Conservation (phyloP, 2,329 filamentous ascomycete species). For the Thelonectria discophora region DNA sequence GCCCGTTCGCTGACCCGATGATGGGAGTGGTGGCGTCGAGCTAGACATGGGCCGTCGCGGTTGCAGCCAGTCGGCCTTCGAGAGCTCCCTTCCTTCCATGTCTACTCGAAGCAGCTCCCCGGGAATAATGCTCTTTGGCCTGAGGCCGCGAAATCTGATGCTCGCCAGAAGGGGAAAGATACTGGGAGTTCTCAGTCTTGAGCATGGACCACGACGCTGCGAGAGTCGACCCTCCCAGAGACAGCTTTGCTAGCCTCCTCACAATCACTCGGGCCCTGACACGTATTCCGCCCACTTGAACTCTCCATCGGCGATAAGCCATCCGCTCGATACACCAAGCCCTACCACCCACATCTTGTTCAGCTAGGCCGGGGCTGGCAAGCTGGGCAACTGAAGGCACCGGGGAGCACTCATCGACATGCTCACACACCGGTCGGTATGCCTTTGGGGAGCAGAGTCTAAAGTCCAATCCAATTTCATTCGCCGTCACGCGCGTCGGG, state of each 20-base stretch:
- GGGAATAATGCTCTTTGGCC: constrained; percentile 39
- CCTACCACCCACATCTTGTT: constrained; percentile 7
- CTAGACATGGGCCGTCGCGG: constrained; percentile 36
- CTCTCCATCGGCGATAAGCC: constrained; percentile 33
- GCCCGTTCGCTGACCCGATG: constrained; percentile 40
- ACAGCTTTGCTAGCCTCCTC: constrained; percentile 32
- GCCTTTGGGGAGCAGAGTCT: not conserved
- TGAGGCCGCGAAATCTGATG: constrained; percentile 39
- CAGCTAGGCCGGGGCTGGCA: constrained; percentile 16
- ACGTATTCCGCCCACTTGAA: constrained; percentile 30
- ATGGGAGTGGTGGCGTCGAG: constrained; percentile 43
- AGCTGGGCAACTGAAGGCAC: constrained; percentile 3
- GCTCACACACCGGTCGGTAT: not conserved
- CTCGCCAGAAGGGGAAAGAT: constrained; percentile 15
- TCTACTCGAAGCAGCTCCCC: constrained; percentile 27
- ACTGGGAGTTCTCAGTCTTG: constrained; percentile 15
- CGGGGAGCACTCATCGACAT: not conserved
- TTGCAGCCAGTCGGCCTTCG: constrained; percentile 36
- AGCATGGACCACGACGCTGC: constrained; percentile 27
- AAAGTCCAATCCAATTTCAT: constrained; percentile 21
- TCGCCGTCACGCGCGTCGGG: constrained; percentile 25
- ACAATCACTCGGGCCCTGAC: constrained; percentile 28
- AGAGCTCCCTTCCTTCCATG: constrained; percentile 24
- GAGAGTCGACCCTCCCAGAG: constrained; percentile 29
- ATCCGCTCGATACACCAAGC: constrained; percentile 28